These are phyloP conservation scores for Xylaria sp. DNA, from an alignment of 495 filamentous ascomycete species.

Conservation along the genomic window DNA sequence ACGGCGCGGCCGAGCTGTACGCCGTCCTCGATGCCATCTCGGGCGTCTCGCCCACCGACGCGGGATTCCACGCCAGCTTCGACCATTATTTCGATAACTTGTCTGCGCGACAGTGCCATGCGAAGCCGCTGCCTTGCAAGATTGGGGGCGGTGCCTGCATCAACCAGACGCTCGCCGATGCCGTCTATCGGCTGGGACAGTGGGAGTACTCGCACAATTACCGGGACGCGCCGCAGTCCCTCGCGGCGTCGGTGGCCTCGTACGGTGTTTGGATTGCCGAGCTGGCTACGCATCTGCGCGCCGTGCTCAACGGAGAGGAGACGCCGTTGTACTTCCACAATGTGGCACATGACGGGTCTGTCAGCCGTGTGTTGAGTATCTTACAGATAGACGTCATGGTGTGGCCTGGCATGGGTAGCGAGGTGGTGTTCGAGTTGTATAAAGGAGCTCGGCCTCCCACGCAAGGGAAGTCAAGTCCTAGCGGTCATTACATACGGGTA, in stretches of 20 bases:
- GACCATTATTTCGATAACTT: slow-evolving; percentile 82
- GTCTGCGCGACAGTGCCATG: slow-evolving; percentile 70
- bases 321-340: slow-evolving; percentile 66
- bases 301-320: slow-evolving; percentile 45
- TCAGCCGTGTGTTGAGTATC: slow-evolving; percentile 66
- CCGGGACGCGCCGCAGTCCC: slow-evolving; percentile 62
- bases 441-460: slow-evolving; percentile 30
- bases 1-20: slow-evolving; percentile 58
- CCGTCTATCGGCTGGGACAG: slow-evolving; percentile 71
- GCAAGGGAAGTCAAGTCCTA: neutral
- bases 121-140: slow-evolving; percentile 67
- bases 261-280: slow-evolving; percentile 72
- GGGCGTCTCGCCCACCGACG: slow-evolving; percentile 59
- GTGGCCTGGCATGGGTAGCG: slow-evolving; percentile 77
- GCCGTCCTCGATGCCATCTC: slow-evolving; percentile 63
- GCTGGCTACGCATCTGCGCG: slow-evolving; percentile 63
- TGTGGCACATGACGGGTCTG: slow-evolving; percentile 72
- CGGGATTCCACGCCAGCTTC: slow-evolving; percentile 65
- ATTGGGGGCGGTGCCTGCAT: slow-evolving; percentile 57
- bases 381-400: slow-evolving; percentile 72
- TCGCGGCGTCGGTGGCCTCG: slow-evolving; percentile 57
- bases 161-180: slow-evolving; percentile 59
- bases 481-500: slow-evolving; percentile 59
- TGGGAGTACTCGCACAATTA: slow-evolving; percentile 76
- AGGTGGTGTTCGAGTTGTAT: slow-evolving; percentile 73